Evolutionary conservation across 768 basidiomycete species (phyloP), one percentile per base, ranked within the genome.

Genomic region (Chiua virens): DNA sequence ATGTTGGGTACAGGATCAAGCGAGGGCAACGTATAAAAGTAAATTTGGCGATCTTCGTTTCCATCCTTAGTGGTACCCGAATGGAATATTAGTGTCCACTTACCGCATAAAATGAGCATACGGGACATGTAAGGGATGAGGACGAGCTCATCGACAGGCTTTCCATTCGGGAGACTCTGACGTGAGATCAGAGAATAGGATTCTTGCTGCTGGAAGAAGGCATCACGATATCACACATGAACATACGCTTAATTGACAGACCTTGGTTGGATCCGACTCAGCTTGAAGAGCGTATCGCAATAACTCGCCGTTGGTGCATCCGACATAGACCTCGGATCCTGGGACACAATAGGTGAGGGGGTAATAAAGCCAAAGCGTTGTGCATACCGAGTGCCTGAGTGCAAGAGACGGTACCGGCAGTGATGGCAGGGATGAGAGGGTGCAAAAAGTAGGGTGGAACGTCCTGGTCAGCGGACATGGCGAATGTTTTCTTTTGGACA

Each of bases 321-420:
- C 94, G 13, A 92, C 79, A 57, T 93, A 95, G 22, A 96, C 80
- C 61, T 97, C 93, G 37, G 85, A 84, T 28, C 86, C 90, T 91
- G 46, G 17, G 35, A 21, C n/a, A 18, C 18, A 45, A 30, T 45
- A 49, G 50, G 52, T 54, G 5, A 56, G 49, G 42, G 20, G 6
- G 43, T 4, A 25, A 1, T 15, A 5, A 32, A n/a, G n/a, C n/a
- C n/a, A n/a, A 2, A 28, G 27, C 23, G 2, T 4, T 25, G 20
- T 42, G 59, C 73, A 45, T 52, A 83, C 84, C 83, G 56, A 81
- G 65, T 11, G 83, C 85, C 61, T 85, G 82, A 3, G 79, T 76
- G 58, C 81, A 80, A 21, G 65, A 60, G 43, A 72, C 42, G 34
- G 55, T 37, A 13, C 58, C 58, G 13, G 50, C 42, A 42, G 64